A percentile compares a stretch with the other conserved stretches of the same genome.
Conservation (phyloP, 495 filamentous ascomycete genomes). For the Penicillium robsamsonii region DNA sequence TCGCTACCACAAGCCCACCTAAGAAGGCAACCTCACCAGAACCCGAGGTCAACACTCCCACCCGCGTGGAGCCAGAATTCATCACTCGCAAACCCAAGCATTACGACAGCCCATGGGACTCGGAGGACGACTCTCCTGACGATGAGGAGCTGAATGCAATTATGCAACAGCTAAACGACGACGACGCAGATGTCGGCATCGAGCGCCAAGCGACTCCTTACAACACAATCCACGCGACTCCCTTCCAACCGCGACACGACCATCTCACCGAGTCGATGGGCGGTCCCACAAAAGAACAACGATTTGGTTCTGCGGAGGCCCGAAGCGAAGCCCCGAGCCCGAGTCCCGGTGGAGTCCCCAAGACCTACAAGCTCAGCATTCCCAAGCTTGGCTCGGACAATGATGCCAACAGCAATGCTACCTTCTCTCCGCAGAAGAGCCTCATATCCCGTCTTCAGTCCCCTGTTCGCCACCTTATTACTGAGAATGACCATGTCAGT, state of each 20-base stretch:
- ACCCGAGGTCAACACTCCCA: conserved; percentile 10
- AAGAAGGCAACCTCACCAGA: conserved; percentile 16
- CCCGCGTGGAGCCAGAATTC: conserved; percentile 9
- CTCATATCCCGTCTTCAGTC: conserved; percentile 47
- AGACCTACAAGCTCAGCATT: conserved; percentile 43
- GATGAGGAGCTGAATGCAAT: conserved; percentile 82
- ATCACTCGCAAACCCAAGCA: conserved; percentile 4
- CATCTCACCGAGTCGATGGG: conserved; percentile 34
- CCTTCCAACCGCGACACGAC: conserved; percentile 37
- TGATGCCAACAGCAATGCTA: conserved; percentile 37
- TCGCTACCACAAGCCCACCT: conserved; percentile 33
- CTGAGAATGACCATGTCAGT: conserved; percentile 64
- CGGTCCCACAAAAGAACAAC: conserved; percentile 52
- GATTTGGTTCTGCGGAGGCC: conserved; percentile 54
- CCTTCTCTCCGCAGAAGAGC: conserved; percentile 42
- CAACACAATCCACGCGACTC: conserved; percentile 15
- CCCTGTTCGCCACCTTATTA: conserved; percentile 64
- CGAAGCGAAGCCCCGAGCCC: conserved; percentile 76
- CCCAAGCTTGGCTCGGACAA: conserved; percentile 44
- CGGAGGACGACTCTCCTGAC: conserved; percentile 49
- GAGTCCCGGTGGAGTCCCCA: conserved; percentile 60
- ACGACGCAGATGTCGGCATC: conserved; percentile 68
- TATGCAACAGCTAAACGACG: conserved; percentile 76
- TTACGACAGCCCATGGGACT: conserved; percentile 19
- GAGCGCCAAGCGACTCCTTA: conserved; percentile 55